These are phyloP conservation scores for Ceratocystis diversiconidia DNA, from an alignment of 2,329 filamentous ascomycete species.

Conservation along the genomic window DNA sequence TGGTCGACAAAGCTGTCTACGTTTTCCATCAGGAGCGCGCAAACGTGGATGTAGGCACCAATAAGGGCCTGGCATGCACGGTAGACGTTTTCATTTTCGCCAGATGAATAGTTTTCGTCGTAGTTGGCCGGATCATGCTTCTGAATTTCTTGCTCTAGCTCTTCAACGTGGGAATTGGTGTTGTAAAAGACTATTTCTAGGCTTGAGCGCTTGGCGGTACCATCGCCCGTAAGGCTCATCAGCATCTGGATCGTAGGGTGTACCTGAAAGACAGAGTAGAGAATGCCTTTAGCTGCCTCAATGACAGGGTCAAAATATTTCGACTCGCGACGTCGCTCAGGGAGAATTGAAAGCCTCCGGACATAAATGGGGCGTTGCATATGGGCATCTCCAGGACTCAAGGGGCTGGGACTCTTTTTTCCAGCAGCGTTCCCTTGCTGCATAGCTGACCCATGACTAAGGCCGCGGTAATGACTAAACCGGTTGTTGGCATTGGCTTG, in stretches of 20 bases:
- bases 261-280: slow-evolving; percentile 54
- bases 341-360: slow-evolving; percentile 46
- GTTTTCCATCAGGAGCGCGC: slow-evolving; percentile 44
- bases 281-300: slow-evolving; percentile 50
- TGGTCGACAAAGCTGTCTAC: slow-evolving; percentile 51
- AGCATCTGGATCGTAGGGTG: slow-evolving; percentile 54
- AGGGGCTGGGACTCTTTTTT: slow-evolving; percentile 37
- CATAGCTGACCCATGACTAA: slow-evolving; percentile 57
- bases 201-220: slow-evolving; percentile 45
- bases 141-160: slow-evolving; percentile 50
- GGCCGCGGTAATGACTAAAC: slow-evolving; percentile 51
- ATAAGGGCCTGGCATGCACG: slow-evolving; percentile 49
- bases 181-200: slow-evolving; percentile 55
- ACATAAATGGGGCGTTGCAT: slow-evolving; percentile 49
- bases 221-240: slow-evolving; percentile 46
- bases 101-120: slow-evolving; percentile 29
- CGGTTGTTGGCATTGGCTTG: slow-evolving; percentile 42
- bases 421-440: slow-evolving; percentile 32
- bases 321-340: slow-evolving; percentile 49
- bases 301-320: slow-evolving; percentile 46
- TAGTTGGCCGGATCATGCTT: slow-evolving; percentile 38
- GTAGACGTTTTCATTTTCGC: slow-evolving; percentile 50
- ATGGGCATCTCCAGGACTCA: slow-evolving; percentile 43
- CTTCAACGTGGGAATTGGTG: slow-evolving; percentile 51
- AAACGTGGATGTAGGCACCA: slow-evolving; percentile 51